Evolutionary conservation across 1,139 yeast genomes (phyloP).

Genomic region (Candida sanyaensis): DNA sequence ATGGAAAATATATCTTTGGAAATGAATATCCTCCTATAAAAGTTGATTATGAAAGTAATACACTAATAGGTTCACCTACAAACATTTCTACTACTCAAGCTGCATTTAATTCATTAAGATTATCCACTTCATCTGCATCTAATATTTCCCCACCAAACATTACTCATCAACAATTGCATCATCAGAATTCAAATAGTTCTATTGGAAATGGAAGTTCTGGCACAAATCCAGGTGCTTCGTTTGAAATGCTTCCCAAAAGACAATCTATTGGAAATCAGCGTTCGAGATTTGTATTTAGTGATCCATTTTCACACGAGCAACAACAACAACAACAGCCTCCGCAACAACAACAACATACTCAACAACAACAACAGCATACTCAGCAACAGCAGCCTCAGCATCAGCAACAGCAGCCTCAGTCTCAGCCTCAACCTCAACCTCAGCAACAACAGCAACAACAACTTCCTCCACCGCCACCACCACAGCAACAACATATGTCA

Average conservation of each 20-base stretch:
- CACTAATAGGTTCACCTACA: conserved; percentile 16
- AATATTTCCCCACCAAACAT: conserved; percentile 17
- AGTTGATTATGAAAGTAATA: conserved; percentile 49
- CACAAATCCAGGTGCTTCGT: conserved; percentile 3
- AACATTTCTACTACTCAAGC: conserved; percentile 19
- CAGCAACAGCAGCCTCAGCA: conserved; percentile 12
- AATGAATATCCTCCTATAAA: conserved; percentile 52
- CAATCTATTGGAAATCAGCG: conserved; percentile 59
- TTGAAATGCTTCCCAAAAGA: conserved; percentile 34
- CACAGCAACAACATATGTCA: conserved; percentile 8
- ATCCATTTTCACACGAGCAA: conserved; percentile 49
- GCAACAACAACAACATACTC: no score
- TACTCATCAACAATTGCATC: conserved; percentile 15
- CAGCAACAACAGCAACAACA: no score
- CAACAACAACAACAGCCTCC: conserved; percentile 15
- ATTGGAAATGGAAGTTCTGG: conserved; percentile 3
- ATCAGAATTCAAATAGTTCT: conserved; percentile 11
- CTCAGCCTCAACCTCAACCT: no score
- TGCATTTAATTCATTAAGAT: conserved; percentile 22
- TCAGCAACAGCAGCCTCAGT: conserved; percentile 16
- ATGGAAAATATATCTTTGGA: conserved; percentile 67
- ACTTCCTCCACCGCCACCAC: conserved; percentile 12
- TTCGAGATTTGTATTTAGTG: conserved; percentile 70
- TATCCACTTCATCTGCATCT: conserved; percentile 17
- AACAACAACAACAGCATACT: no score